Conservation (phyloP, 2,329 filamentous ascomycete species). For the Xylaria sp. region DNA sequence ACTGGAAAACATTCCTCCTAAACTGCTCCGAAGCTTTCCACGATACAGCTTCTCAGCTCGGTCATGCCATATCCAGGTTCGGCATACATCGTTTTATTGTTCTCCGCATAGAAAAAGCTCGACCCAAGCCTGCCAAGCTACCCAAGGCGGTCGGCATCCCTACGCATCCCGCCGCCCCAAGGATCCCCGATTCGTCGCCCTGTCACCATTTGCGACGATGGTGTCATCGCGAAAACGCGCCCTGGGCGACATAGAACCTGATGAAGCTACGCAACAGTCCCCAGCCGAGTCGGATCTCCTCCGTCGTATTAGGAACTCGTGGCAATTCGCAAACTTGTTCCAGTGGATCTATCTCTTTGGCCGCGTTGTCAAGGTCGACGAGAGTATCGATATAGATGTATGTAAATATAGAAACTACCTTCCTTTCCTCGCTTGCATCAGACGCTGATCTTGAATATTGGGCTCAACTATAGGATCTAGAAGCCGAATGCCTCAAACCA, state of each 20-base stretch:
- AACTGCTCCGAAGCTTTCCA: background rate
- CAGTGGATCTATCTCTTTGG: conserved; percentile 96
- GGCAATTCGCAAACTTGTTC: conserved; percentile 93
- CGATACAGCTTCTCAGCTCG: background rate
- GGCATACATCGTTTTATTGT: conserved; percentile 11
- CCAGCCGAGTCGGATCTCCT: conserved; percentile 59
- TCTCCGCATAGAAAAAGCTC: conserved; percentile 20
- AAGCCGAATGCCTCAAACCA: conserved; percentile 86
- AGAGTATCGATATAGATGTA: conserved; percentile 91
- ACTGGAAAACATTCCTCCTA: conserved; percentile 13
- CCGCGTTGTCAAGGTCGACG: conserved; percentile 86
- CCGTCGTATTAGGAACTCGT: conserved; percentile 83
- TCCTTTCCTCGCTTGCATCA: conserved; percentile 4
- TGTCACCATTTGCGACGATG: conserved; percentile 49
- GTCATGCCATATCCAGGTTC: conserved; percentile 28
- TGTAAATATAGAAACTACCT: conserved; percentile 36
- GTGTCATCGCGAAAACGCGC: conserved; percentile 61
- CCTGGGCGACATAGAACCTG: conserved; percentile 56
- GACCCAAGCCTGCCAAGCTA: background rate
- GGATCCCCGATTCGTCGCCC: conserved; percentile 16
- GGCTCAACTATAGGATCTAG: conserved; percentile 73
- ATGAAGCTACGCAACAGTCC: conserved; percentile 37
- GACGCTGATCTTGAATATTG: conserved; percentile 8
- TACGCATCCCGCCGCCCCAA: conserved; percentile 5
- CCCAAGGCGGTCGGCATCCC: conserved; percentile 4